Percentiles rank a stretch among this genome's conserved stretches.
Evolutionary conservation across 306 rosid genomes (phyloP).

Genomic region (Acmispon strigosus): DNA sequence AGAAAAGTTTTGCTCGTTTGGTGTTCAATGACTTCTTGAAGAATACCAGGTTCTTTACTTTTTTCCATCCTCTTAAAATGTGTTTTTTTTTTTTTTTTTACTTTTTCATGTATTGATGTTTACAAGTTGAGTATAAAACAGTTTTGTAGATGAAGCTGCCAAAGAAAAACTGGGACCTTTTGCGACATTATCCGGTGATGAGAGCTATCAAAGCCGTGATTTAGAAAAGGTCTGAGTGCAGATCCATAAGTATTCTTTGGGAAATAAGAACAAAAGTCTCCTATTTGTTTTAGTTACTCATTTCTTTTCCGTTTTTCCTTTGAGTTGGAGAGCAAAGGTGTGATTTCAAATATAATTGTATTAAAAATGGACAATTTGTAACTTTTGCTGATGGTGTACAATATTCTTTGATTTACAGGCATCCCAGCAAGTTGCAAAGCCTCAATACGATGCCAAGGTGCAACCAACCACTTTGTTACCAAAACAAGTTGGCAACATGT

Average conservation of each 20-base stretch:
- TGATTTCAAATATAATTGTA: neutral
- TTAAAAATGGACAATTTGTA: neutral
- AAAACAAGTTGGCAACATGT: constrained; percentile 91
- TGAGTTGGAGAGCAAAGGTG: neutral
- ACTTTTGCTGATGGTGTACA: constrained; percentile 13
- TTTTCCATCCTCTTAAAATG: neutral
- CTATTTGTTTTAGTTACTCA: neutral
- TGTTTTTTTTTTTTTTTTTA: neutral
- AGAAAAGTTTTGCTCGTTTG: constrained; percentile 88
- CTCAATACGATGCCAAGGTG: constrained; percentile 69
- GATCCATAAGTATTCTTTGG: neutral
- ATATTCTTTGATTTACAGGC: constrained; percentile 35
- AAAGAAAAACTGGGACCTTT: constrained; percentile 69
- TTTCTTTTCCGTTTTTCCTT: neutral
- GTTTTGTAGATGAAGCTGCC: constrained; percentile 53
- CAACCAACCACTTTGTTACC: constrained; percentile 77
- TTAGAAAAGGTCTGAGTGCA: constrained; percentile 56
- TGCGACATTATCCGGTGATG: constrained; percentile 47
- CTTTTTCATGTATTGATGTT: neutral
- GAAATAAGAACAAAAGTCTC: neutral
- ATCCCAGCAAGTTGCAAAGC: constrained; percentile 68
- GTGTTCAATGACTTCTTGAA: constrained; percentile 58
- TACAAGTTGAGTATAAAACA: constrained; percentile 29
- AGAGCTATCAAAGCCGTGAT: constrained; percentile 79
- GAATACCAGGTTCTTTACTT: constrained; percentile 51